Base-by-base conservation (phyloP, 164 flowering plant species). In the Macadamia tetraphylla region DNA sequence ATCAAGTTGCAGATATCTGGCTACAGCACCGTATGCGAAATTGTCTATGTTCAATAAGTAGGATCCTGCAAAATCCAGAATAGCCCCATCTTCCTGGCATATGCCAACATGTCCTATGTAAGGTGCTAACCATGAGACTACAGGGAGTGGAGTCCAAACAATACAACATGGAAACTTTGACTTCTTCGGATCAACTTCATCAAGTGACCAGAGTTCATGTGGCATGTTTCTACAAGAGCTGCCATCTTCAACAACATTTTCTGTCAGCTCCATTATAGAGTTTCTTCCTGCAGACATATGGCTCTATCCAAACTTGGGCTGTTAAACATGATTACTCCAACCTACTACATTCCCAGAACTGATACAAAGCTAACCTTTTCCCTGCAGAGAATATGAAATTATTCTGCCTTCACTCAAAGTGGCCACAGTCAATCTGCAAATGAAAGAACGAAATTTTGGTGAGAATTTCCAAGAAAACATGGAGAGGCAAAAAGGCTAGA, bases 71-170 rank as follows among this genome's bases (percentile, higher is more conserved):
- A 94, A 94, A 71, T 91, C 97, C 60, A 90, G 46, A 65, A 87
- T 73, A 30, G 81, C 59, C 51, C 98, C 98, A 78, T 94, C 97
- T 81, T 92, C 98, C 69, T 85, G 73, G 77, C 98, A 90, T 69
- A 94, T 87, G 59, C 98, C 98, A 70, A 90, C 89, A 83, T 94
- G 98, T 59, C 98, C 98, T 60, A 94, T 84, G 73, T 87, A 94
- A 62, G 98, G 98, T 53, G 94, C 98, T 74, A 94, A 73, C 98
- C 98, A 94, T 9, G 98, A 94, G 69, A 94, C 94, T 9, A 94
- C 83, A 3, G 98, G 98, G 18, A 94, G 88, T 1, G 98, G 97
- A 66, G 95, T 87, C 98, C 98, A 94, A 66, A 94, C 92, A 58
- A 94, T 64, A 75, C 97, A 94, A 70, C 96, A 92, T 6, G 98